Evolutionary conservation across 805 yeast species (phyloP).

Genomic region (Wickerhamiella galacta): DNA sequence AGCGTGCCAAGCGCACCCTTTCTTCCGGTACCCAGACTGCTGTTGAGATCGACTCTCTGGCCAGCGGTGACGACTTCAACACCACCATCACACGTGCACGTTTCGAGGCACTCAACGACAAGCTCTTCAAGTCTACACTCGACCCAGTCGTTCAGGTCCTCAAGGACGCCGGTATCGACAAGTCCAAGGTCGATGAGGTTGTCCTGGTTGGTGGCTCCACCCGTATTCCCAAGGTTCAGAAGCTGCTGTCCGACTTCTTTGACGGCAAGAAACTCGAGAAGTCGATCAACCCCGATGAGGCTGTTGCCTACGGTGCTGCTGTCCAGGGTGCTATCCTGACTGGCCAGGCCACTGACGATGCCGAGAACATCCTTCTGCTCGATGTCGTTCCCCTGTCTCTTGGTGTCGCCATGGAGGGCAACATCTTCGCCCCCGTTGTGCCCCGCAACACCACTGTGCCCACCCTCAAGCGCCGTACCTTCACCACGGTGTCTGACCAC

Average conservation of each 20-base stretch:
- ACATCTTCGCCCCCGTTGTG: constrained; percentile 95
- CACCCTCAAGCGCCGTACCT: constrained; percentile 96
- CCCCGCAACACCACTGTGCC: constrained; percentile 99
- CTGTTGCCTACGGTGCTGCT: constrained; percentile 99
- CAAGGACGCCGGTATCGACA: constrained; percentile 76
- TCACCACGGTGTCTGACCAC: constrained; percentile 97
- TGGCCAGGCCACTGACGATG: constrained; percentile 79
- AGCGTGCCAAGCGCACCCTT: constrained; percentile 96
- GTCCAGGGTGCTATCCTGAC: constrained; percentile 98
- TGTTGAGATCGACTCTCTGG: constrained; percentile 89
- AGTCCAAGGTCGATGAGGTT: constrained; percentile 79
- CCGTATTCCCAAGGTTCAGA: constrained; percentile 97
- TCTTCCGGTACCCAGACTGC: constrained; percentile 93
- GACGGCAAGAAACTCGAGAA: constrained; percentile 94
- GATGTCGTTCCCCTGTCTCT: constrained; percentile 97
- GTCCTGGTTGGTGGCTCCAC: constrained; percentile 98
- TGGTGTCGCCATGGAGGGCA: constrained; percentile 99
- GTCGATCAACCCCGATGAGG: constrained; percentile 97
- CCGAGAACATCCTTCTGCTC: constrained; percentile 86
- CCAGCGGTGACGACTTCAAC: constrained; percentile 90
- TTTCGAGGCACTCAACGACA: constrained; percentile 90
- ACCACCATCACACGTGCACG: constrained; percentile 92
- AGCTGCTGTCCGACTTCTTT: constrained; percentile 82
- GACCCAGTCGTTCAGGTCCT: constrained; percentile 91
- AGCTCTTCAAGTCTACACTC: constrained; percentile 81